Evolutionary conservation across 2,329 filamentous ascomycete species (phyloP), one percentile per base, ranked within the genome.

Genomic region (Aspergillus japonicus): DNA sequence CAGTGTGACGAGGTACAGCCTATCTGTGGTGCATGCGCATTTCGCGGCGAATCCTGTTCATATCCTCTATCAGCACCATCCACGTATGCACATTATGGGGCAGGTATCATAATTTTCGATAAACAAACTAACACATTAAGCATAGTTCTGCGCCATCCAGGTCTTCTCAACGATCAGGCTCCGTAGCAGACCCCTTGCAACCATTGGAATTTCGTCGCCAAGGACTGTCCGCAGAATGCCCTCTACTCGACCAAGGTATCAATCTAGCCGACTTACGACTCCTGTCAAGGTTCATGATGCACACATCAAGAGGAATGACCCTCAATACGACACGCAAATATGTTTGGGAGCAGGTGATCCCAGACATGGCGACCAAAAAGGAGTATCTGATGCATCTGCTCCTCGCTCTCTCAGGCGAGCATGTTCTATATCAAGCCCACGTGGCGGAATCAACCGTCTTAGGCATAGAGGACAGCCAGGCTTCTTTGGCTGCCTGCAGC

Each of bases 1-100:
- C 47, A 71, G 69, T 71, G 69, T 54, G 69, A 71, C 47, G 68
- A 71, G 52, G 59, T 57, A 24, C 58, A 58, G 12, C 69, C 69
- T n/a, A 58, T 60, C 1, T 71, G 69, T 47, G 65, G 67, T 16
- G 57, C 67, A 2, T 71, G 68, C 26, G 57, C 55, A 1, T 44
- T 66, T n/a, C 53, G 67, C 1, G 59, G 57, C 0, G 60, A 65
- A 19, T 23, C 58, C 10, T 69, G 66, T 19, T 49, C 49, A 11
- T 68, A 56, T 50, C 64, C 65, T 5, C 14, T 33, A 26, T 24
- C 11, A 35, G n/a, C 16, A 16, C 16, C 29, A 47, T 19, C 42
- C 11, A 35, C 10, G 23, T 35, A 56, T 48, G 19, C 24, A 16
- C 0, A 10, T 12, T 35, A 29, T 29, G 7, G 0, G 26, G 8